Evolutionary conservation across 2,329 filamentous ascomycete genomes (phyloP).

Genomic region (Grosmannia clavigera): DNA sequence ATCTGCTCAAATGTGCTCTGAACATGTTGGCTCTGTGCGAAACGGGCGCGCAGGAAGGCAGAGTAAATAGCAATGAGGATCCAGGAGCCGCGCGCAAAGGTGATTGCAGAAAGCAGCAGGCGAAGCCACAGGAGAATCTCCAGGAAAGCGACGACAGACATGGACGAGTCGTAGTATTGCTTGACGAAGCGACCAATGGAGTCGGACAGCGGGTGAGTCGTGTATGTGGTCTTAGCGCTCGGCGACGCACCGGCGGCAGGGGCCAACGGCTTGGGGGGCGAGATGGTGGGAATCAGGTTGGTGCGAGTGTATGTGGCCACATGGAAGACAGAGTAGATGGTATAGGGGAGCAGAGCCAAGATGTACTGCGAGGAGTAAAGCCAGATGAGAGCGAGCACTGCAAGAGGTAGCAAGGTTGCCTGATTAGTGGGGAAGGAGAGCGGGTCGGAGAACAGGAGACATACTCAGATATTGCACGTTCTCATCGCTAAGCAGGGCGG

Average conservation of each 20-base stretch:
- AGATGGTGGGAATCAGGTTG: slow-evolving; percentile 79
- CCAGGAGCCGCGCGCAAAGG: slow-evolving; percentile 88
- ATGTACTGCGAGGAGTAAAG: slow-evolving; percentile 82
- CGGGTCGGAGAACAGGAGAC: slow-evolving; percentile 22
- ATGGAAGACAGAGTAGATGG: slow-evolving; percentile 97
- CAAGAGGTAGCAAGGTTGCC: not conserved
- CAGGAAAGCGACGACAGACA: slow-evolving; percentile 80
- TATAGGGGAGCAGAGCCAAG: slow-evolving; percentile 83
- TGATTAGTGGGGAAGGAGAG: slow-evolving; percentile 9
- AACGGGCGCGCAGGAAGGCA: slow-evolving; percentile 81
- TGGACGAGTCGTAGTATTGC: slow-evolving; percentile 92
- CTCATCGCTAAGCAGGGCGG: slow-evolving; percentile 71
- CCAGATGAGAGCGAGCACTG: slow-evolving; percentile 92
- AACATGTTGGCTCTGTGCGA: slow-evolving; percentile 85
- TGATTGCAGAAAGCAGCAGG: slow-evolving; percentile 63
- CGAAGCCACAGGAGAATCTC: slow-evolving; percentile 84
- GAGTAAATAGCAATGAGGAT: slow-evolving; percentile 78
- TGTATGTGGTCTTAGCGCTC: slow-evolving; percentile 41
- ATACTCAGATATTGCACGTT: slow-evolving; percentile 95
- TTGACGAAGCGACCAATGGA: slow-evolving; percentile 89
- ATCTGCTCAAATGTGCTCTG: slow-evolving; percentile 66
- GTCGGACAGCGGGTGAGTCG: slow-evolving; percentile 55
- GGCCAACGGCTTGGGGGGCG: slow-evolving; percentile 48
- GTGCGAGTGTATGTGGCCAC: slow-evolving; percentile 92
- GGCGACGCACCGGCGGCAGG: slow-evolving; percentile 42